A percentile compares a stretch with the other conserved stretches of the same genome.
These are phyloP conservation scores for Xylaria acuta DNA, from an alignment of 495 filamentous ascomycete genomes.

Conservation along the genomic window DNA sequence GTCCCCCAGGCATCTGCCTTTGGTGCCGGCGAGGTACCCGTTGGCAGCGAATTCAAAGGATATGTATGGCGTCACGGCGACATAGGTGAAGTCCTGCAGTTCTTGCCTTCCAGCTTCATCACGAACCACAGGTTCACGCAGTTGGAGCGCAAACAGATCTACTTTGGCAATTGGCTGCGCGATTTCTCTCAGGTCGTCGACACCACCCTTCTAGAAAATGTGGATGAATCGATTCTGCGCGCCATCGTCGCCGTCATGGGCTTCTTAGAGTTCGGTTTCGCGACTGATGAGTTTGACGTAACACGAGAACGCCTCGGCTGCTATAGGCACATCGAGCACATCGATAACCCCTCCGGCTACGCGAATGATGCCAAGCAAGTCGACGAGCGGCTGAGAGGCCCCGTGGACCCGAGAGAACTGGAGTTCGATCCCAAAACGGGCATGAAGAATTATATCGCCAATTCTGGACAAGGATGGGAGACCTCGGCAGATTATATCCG, in stretches of 20 bases:
- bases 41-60: slow-evolving; percentile 78
- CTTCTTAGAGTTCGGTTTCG: slow-evolving; percentile 85
- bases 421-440: slow-evolving; percentile 67
- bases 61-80: slow-evolving; percentile 83
- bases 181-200: slow-evolving; percentile 72
- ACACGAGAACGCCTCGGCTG: slow-evolving; percentile 79
- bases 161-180: slow-evolving; percentile 78
- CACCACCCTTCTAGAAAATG: slow-evolving; percentile 74
- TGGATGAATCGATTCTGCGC: slow-evolving; percentile 73
- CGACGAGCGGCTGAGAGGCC: slow-evolving; percentile 71
- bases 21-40: slow-evolving; percentile 82
- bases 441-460: slow-evolving; percentile 78
- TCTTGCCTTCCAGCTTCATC: slow-evolving; percentile 69
- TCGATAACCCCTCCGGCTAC: slow-evolving; percentile 67
- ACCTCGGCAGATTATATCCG: slow-evolving; percentile 73
- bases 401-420: slow-evolving; percentile 72
- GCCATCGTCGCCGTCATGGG: slow-evolving; percentile 75
- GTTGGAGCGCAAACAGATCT: slow-evolving; percentile 76
- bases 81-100: slow-evolving; percentile 33
- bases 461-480: slow-evolving; percentile 66
- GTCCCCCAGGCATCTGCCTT: slow-evolving; percentile 67
- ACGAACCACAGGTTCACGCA: slow-evolving; percentile 83
- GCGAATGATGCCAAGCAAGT: slow-evolving; percentile 74
- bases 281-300: slow-evolving; percentile 82
- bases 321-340: slow-evolving; percentile 83